phyloP scores from a whole-genome alignment of 2,329 filamentous ascomycete species.

The Epichloe sp. region DNA sequence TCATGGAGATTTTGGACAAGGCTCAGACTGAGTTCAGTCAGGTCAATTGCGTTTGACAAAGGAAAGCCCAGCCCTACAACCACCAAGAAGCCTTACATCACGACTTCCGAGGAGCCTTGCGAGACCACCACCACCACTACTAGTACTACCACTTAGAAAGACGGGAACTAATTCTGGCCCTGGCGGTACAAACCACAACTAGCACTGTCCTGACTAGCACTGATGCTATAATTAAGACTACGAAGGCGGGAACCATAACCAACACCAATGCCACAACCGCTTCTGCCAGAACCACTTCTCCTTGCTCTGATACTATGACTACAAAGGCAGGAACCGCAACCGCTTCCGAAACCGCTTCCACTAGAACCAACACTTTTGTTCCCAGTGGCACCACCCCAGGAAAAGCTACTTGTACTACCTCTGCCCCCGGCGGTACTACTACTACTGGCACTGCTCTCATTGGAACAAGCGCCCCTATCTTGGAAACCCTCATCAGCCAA shows the following conservation, averaged over 20 bases:
- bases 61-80: neutral
- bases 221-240: neutral
- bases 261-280: accelerated
- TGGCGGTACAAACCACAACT: neutral
- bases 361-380: too few relatives aligned
- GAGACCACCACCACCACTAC: neutral
- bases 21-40: slow-evolving; percentile 1
- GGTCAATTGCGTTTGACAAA: slow-evolving; percentile 3
- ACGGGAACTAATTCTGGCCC: neutral
- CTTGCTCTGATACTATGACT: too few relatives aligned
- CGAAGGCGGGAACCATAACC: too few relatives aligned
- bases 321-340: too few relatives aligned
- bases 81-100: neutral
- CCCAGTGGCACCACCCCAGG: too few relatives aligned
- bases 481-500: neutral
- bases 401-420: too few relatives aligned
- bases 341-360: too few relatives aligned
- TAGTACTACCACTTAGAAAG: neutral
- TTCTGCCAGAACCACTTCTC: too few relatives aligned
- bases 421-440: too few relatives aligned
- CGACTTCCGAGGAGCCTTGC: neutral
- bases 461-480: neutral
- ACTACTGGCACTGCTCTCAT: too few relatives aligned
- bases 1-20: neutral
- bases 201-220: neutral